Evolutionary conservation across 2,329 filamentous ascomycete species (phyloP).

Genomic region (Aspergillus japonicus): DNA sequence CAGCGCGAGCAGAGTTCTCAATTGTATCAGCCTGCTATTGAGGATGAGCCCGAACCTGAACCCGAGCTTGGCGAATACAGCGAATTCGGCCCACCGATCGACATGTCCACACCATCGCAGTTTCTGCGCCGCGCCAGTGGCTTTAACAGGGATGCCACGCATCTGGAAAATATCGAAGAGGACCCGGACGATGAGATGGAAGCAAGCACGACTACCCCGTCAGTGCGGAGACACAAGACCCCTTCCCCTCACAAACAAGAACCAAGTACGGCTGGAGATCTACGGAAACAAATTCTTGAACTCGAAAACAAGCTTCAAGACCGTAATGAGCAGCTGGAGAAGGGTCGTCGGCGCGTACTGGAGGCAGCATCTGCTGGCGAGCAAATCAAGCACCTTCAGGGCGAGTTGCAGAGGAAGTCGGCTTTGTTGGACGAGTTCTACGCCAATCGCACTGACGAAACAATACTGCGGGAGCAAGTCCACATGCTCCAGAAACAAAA

Average conservation of each 20-base stretch:
- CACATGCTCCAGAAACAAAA: slow-evolving; percentile 29
- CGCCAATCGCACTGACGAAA: slow-evolving; percentile 23
- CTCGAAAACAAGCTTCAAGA: slow-evolving; percentile 33
- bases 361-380: slow-evolving; percentile 39
- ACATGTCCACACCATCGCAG: slow-evolving; percentile 47
- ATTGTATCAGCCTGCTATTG: slow-evolving; percentile 27
- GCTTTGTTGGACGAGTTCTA: slow-evolving; percentile 29
- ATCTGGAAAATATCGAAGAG: slow-evolving; percentile 40
- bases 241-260: slow-evolving; percentile 18
- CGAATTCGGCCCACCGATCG: slow-evolving; percentile 43
- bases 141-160: slow-evolving; percentile 31
- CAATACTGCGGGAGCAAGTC: slow-evolving; percentile 30
- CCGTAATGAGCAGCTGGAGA: slow-evolving; percentile 36
- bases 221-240: slow-evolving; percentile 24
- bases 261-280: slow-evolving; percentile 21
- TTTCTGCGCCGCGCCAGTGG: slow-evolving; percentile 32
- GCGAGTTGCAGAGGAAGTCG: slow-evolving; percentile 36
- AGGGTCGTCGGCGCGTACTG: slow-evolving; percentile 30
- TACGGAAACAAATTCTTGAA: slow-evolving; percentile 34
- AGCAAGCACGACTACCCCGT: slow-evolving; percentile 24
- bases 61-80: slow-evolving; percentile 38
- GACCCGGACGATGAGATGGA: slow-evolving; percentile 27
- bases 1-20: slow-evolving; percentile 21
- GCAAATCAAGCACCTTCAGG: slow-evolving; percentile 40
- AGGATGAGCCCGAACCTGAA: slow-evolving; percentile 24